A percentile compares a stretch with the other conserved stretches of the same genome.
phyloP scores from a whole-genome alignment of 2,329 filamentous ascomycete species.

The Verticillium nonalfalfae region DNA sequence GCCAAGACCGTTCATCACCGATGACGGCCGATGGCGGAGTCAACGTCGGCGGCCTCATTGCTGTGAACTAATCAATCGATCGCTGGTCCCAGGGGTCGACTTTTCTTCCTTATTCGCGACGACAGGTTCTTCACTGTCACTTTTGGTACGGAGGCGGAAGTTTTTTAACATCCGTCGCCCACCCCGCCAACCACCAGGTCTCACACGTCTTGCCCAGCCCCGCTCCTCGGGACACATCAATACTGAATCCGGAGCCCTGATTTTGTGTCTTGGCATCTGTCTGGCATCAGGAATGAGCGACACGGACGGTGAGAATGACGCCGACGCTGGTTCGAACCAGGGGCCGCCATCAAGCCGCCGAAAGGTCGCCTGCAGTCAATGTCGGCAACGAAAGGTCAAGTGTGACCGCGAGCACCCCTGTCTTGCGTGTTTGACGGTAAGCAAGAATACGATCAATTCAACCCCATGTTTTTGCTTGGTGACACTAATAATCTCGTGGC shows the following conservation, averaged over 20 bases:
- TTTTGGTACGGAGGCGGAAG: too few relatives aligned
- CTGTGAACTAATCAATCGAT: neutral
- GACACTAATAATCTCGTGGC: neutral
- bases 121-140: neutral
- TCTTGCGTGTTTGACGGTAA: slow-evolving; percentile 52
- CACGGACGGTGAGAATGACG: neutral
- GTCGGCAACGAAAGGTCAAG: slow-evolving; percentile 56
- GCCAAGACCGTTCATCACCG: neutral
- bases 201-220: neutral
- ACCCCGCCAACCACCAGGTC: too few relatives aligned
- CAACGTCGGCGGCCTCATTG: neutral
- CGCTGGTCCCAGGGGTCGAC: neutral
- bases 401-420: slow-evolving; percentile 53
- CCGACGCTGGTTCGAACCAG: neutral
- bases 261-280: neutral
- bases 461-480: neutral
- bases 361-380: slow-evolving; percentile 44
- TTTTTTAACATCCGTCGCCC: too few relatives aligned
- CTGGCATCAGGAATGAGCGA: neutral
- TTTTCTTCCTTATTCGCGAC: neutral
- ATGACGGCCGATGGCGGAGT: too few relatives aligned
- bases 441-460: neutral
- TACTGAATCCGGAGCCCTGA: neutral
- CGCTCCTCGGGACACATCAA: neutral
- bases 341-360: neutral